Percentiles rank a stretch among this genome's conserved stretches.
Conservation (phyloP, 805 yeast genomes). For the Suhomyces tanzawaensis region DNA sequence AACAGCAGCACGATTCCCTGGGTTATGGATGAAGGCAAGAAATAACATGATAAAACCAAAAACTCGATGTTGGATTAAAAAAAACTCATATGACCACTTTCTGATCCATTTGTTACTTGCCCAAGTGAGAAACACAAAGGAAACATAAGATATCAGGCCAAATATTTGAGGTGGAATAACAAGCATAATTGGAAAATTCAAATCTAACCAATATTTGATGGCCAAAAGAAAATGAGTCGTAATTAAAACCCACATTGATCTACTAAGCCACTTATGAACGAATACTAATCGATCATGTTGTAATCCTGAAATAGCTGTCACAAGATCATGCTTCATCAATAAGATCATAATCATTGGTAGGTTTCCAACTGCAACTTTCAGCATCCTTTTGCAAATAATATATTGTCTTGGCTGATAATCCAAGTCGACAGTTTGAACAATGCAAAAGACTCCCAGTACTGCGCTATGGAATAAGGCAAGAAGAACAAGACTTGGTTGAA, state of each 20-base stretch:
- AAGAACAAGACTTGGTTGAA: constrained; percentile 42
- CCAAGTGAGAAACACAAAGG: constrained; percentile 35
- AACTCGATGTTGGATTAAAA: constrained; percentile 42
- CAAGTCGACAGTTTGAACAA: constrained; percentile 35
- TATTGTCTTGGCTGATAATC: constrained; percentile 39
- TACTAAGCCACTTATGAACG: constrained; percentile 46
- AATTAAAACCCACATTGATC: constrained; percentile 35
- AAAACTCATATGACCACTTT: constrained; percentile 40
- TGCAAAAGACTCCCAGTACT: constrained; percentile 27
- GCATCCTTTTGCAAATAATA: constrained; percentile 42
- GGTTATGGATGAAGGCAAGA: constrained; percentile 41
- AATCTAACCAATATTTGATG: constrained; percentile 39
- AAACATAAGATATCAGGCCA: constrained; percentile 45
- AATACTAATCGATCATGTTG: constrained; percentile 37
- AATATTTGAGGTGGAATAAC: constrained; percentile 50
- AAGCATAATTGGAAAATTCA: constrained; percentile 39
- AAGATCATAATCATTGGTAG: constrained; percentile 37
- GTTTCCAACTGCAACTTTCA: constrained; percentile 39
- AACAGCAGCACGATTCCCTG: constrained; percentile 30
- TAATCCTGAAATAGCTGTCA: constrained; percentile 41
- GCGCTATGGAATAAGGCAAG: constrained; percentile 26
- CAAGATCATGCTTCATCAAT: constrained; percentile 38
- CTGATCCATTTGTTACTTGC: constrained; percentile 36
- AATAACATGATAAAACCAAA: constrained; percentile 43
- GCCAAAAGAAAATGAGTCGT: constrained; percentile 35